Conservation (phyloP, 202 grass and related monocot genomes). For the Panicum hallii region DNA sequence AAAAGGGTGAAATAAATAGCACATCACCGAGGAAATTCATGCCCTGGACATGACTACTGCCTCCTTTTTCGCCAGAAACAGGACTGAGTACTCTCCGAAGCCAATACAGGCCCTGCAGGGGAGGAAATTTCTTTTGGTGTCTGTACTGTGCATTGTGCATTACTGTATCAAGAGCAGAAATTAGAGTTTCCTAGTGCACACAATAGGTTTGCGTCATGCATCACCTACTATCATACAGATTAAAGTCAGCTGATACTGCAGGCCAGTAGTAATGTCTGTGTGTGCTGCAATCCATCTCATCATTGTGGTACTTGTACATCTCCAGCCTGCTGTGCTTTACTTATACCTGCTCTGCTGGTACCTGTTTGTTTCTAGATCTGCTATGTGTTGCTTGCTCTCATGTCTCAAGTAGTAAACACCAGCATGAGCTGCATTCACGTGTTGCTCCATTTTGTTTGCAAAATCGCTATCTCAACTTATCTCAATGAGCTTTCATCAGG, state of each 20-base stretch:
- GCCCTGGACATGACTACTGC: not conserved
- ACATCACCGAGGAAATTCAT: not conserved
- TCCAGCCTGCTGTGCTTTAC: not conserved
- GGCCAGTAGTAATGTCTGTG: not conserved
- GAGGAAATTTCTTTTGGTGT: not conserved
- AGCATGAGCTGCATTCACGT: not conserved
- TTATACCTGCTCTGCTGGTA: slow-evolving; percentile 13
- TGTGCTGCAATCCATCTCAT: slow-evolving; percentile 1
- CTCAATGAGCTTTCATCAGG: not conserved
- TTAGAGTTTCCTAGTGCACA: not conserved
- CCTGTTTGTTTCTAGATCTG: slow-evolving; percentile 21
- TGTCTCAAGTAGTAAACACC: not conserved
- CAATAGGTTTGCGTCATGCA: not conserved
- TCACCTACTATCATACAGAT: not conserved
- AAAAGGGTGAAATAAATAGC: slow-evolving; percentile 6
- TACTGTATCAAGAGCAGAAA: not conserved
- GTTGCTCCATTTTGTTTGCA: not conserved
- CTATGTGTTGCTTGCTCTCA: not conserved
- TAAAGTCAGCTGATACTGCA: not conserved
- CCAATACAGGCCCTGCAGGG: not conserved
- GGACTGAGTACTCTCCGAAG: not conserved
- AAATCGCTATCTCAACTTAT: not conserved
- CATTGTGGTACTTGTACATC: not conserved
- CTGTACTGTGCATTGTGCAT: not conserved
- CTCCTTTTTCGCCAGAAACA: not conserved